Base-by-base conservation (phyloP, 2,329 filamentous ascomycete species). In the Fusarium phyllophilum region DNA sequence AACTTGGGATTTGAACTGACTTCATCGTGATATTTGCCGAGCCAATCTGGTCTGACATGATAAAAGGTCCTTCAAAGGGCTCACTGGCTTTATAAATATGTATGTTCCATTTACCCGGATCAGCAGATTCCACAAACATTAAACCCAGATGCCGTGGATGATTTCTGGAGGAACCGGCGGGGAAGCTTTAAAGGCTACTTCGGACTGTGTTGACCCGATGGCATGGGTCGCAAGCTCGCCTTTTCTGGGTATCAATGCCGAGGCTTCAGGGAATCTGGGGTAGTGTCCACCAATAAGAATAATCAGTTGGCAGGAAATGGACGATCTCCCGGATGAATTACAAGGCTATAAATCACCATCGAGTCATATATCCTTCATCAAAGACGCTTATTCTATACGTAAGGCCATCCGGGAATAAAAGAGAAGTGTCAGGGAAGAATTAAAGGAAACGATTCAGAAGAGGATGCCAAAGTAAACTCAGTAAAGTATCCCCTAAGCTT, bases 141-240 rank as follows among this genome's bases (percentile, higher is more conserved):
- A 20, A 18, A 8, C 24, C 51, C 13, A 31, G 46, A 15, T 70
- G 38, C 34, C 31, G 17, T 41, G 41, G 58, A 34, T 52, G 39
- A 70, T 64, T 58, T 34, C 33, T 48, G 33, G 26, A 55, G 55
- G 29, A 22, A 26, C n/a, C n/a, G 55, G 66, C 68, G 66, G 59
- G 59, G 67, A 46, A 45, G 41, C 55, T 45, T 46, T 33, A 49
- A 54, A 42, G 33, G 20, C 51, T 39, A 29, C 24, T 38, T 51
- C 42, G 56, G 56, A 58, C 24, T 11, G 20, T 51, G 3, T 26
- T 29, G 33, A 36, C 42, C 42, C 56, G 56, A 24, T 31, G 10
- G 24, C 20, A 58, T 38, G 42, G 42, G 41, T 15, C 20, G 20
- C 33, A n/a, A 58, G 5, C 10, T 38, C 41, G 12, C 4, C 65